Base-by-base conservation (phyloP, 2,329 filamentous ascomycete genomes). In the Cadophora sp. region DNA sequence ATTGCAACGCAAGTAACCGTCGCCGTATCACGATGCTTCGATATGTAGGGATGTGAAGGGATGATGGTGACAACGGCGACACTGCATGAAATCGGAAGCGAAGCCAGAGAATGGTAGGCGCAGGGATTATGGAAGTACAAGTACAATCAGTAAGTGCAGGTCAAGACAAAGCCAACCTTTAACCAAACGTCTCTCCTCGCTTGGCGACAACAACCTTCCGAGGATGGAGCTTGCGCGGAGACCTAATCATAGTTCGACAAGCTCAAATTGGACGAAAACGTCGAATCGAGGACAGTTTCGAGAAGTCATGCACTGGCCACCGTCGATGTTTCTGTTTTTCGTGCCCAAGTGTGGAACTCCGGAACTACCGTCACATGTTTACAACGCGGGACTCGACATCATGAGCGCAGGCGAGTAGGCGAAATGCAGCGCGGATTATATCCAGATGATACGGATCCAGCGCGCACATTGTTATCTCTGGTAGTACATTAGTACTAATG, bases 201-300 rank as follows among this genome's bases (percentile, higher is more conserved):
- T 62, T 62, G 60, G 60, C 60, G 48, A 62, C 41, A 43, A 53
- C 39, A 62, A 41, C 27, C 47, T 27, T 62, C 48, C 48, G 33
- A 30, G 60, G 60, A 53, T 53, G 47, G 39, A 39, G 60, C 48
- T 47, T 39, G 47, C 13, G 41, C 20, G 43, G 27, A n/a, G 14
- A 47, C 27, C 48, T 58, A 43, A 41, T 58, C 18, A 43, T 41
- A 27, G 20, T 18, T 13, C 33, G 9, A 41, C 53, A 16, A 41
- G n/a, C 48, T n/a, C 48, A 55, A 43, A n/a, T 27, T 43, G 33
- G 48, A 62, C 36, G 48, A 55, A 41, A 62, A 55, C 33, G 36
- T 43, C 27, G 48, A 39, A 22, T 51, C 30, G 60, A 43, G 20
- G 18, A n/a, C 20, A 43, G 22, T n/a, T 53, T 53, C 48, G 48